Conservation (phyloP, 495 filamentous ascomycete species). For the Friedmanniomyces simplex region DNA sequence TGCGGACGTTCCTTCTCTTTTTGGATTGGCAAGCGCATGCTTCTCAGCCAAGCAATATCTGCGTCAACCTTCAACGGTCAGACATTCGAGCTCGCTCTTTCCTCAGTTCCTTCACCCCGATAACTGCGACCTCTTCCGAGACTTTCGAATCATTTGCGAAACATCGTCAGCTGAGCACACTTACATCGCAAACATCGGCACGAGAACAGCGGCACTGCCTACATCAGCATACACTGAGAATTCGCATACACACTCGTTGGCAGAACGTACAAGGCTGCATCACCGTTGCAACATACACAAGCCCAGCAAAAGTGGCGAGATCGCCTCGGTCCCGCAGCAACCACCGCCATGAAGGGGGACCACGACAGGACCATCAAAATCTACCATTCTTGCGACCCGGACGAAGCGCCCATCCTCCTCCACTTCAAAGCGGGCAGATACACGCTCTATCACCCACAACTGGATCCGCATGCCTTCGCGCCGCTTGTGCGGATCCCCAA, state of each 20-base stretch:
- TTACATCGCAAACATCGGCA: background rate
- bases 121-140: no score
- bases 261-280: background rate
- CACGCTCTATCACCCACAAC: background rate
- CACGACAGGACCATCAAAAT: background rate
- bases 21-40: no score
- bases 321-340: background rate
- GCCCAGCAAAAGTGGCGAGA: background rate
- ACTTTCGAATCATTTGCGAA: background rate
- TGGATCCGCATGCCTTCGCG: background rate
- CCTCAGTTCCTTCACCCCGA: no score
- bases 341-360: background rate
- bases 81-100: no score
- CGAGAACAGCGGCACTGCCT: background rate
- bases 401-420: background rate
- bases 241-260: background rate
- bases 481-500: background rate
- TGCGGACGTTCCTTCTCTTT: no score
- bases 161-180: background rate
- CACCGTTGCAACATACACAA: background rate
- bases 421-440: background rate
- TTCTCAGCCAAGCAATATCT: no score
- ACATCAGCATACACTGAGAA: background rate
- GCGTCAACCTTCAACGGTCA: no score
- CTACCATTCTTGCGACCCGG: slow-evolving; percentile 4